phyloP scores from a whole-genome alignment of 176 grass and related monocot species.

The Elymus sibiricus region DNA sequence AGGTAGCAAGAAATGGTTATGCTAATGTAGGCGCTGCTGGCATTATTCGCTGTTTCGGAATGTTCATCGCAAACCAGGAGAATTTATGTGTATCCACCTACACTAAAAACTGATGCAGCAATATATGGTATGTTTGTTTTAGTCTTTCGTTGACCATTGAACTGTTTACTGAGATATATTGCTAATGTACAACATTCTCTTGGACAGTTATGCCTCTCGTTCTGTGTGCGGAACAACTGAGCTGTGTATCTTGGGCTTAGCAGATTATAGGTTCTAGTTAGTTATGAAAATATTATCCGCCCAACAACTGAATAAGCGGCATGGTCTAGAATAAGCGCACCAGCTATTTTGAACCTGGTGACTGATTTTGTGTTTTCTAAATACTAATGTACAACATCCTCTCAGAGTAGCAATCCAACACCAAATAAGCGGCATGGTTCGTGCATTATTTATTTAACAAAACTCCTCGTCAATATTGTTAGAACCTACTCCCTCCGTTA shows the following conservation, averaged over 20 bases:
- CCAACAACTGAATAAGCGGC: neutral
- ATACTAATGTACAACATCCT: slow-evolving; percentile 5
- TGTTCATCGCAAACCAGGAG: neutral
- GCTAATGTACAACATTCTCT: neutral
- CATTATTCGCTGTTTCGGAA: slow-evolving; percentile 50
- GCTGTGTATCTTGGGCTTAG: neutral
- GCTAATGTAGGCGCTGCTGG: slow-evolving; percentile 78
- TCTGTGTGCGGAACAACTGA: neutral
- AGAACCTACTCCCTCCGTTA: neutral
- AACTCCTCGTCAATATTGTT: neutral
- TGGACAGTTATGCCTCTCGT: neutral
- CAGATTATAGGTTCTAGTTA: neutral
- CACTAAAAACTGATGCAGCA: slow-evolving; percentile 3
- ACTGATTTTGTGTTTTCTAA: neutral
- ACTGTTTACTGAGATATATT: neutral
- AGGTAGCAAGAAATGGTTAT: slow-evolving; percentile 87
- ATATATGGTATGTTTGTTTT: neutral
- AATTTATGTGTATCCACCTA: neutral
- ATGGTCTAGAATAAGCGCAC: slow-evolving; percentile 5
- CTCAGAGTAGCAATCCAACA: neutral
- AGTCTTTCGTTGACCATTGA: neutral
- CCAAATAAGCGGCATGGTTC: neutral
- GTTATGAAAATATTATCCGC: neutral
- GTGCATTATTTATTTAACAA: neutral
- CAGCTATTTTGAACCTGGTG: neutral